These are phyloP conservation scores for Fusarium tuaranense DNA, from an alignment of 2,329 filamentous ascomycete species.

Conservation along the genomic window DNA sequence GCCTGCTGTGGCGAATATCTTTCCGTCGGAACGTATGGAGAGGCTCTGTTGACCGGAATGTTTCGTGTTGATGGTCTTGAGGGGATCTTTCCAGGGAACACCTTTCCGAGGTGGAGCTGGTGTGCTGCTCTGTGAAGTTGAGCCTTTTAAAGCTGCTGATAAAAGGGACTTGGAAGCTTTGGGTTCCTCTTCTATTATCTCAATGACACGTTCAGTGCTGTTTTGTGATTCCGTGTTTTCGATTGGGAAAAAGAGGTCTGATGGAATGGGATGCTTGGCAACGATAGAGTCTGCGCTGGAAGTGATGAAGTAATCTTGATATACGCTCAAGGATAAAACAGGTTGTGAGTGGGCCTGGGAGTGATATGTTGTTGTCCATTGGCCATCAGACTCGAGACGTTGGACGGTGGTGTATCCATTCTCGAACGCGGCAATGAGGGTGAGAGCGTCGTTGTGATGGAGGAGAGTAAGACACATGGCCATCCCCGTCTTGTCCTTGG, in stretches of 20 bases:
- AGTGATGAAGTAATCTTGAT: conserved; percentile 74
- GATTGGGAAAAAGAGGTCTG: conserved; percentile 32
- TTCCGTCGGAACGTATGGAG: conserved; percentile 80
- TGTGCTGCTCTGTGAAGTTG: neutral
- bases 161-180: conserved; percentile 36
- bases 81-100: conserved; percentile 57
- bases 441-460: conserved; percentile 61
- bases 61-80: conserved; percentile 79
- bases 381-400: conserved; percentile 56
- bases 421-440: conserved; percentile 84
- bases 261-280: conserved; percentile 77
- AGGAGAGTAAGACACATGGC: conserved; percentile 84
- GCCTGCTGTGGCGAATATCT: conserved; percentile 88
- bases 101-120: conserved; percentile 25
- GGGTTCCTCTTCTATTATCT: conserved; percentile 36
- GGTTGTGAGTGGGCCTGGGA: conserved; percentile 81
- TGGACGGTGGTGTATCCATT: conserved; percentile 81
- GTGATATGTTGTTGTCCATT: conserved; percentile 69
- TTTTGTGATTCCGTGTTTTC: neutral
- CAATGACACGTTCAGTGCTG: conserved; percentile 41
- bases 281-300: conserved; percentile 86
- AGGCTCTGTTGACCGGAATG: conserved; percentile 92
- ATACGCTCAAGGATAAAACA: conserved; percentile 77
- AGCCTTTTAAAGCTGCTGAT: conserved; percentile 37
- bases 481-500: conserved; percentile 76